Evolutionary conservation across 148 eudicot species (phyloP).

Genomic region (Fallopia convolvulus): DNA sequence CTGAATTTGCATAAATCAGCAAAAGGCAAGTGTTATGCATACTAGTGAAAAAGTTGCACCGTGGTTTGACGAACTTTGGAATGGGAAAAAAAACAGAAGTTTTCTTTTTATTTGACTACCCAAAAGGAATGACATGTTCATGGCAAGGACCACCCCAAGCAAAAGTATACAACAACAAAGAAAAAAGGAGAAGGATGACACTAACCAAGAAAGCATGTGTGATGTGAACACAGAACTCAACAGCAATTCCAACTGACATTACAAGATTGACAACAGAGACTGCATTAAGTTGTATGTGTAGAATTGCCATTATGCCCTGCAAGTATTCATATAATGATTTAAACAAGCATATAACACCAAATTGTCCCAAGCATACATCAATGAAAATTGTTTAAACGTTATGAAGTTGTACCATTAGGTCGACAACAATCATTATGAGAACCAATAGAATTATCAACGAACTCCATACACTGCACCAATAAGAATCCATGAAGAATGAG

Average conservation of each 20-base stretch:
- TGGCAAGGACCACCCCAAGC: neutral
- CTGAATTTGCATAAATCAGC: slow-evolving; percentile 23
- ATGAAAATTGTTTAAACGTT: neutral
- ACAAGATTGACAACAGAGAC: slow-evolving; percentile 97
- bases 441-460: slow-evolving; percentile 81
- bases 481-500: slow-evolving; percentile 10
- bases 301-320: slow-evolving; percentile 98
- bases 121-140: neutral
- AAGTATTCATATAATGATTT: slow-evolving; percentile 13
- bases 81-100: neutral
- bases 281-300: slow-evolving; percentile 90
- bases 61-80: neutral
- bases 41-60: neutral
- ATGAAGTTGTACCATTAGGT: slow-evolving; percentile 61
- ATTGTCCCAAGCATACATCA: neutral
- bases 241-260: slow-evolving; percentile 96
- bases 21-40: neutral
- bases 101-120: neutral
- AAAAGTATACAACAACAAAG: neutral
- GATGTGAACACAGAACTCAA: slow-evolving; percentile 97
- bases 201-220: slow-evolving; percentile 98
- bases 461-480: slow-evolving; percentile 71
- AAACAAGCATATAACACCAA: neutral
- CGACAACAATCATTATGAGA: slow-evolving; percentile 82
- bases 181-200: slow-evolving; percentile 17